Evolutionary conservation across 495 filamentous ascomycete species (phyloP).

Genomic region (Collariella sp.): DNA sequence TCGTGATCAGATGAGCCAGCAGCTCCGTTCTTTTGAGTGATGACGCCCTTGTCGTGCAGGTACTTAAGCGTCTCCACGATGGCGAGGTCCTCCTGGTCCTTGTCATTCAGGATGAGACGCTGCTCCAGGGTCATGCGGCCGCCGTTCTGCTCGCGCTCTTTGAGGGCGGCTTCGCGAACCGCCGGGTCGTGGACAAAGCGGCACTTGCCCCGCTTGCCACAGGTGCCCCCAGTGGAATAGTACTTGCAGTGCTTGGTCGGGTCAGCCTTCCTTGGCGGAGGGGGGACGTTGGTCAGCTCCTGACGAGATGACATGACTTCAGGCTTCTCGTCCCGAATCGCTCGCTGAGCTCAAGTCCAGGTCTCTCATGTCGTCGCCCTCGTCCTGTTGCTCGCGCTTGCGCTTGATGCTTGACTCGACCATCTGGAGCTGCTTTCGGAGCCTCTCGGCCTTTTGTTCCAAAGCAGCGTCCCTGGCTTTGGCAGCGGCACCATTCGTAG

Average conservation of each 20-base stretch:
- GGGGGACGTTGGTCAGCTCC: constrained; percentile 28
- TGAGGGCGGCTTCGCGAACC: constrained; percentile 45
- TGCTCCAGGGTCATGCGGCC: constrained; percentile 49
- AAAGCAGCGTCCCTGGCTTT: constrained; percentile 22
- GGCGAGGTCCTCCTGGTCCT: constrained; percentile 48
- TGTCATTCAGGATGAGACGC: constrained; percentile 48
- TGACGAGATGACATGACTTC: constrained; percentile 40
- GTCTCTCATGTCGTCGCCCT: constrained; percentile 48
- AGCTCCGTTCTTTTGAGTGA: constrained; percentile 9
- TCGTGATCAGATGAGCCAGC: constrained; percentile 11
- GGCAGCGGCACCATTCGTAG: constrained; percentile 21
- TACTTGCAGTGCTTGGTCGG: constrained; percentile 52
- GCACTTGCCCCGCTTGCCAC: constrained; percentile 57
- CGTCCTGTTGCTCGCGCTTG: constrained; percentile 48
- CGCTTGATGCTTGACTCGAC: constrained; percentile 48
- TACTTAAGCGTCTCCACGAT: constrained; percentile 47
- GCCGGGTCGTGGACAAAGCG: constrained; percentile 51
- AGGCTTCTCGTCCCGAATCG: constrained; percentile 41
- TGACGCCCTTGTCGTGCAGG: constrained; percentile 36
- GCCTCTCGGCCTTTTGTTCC: constrained; percentile 42
- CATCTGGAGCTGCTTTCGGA: constrained; percentile 42
- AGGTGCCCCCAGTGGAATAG: constrained; percentile 50
- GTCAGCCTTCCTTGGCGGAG: constrained; percentile 41
- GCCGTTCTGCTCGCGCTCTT: constrained; percentile 44
- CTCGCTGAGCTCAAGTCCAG: constrained; percentile 31